A percentile compares a stretch with the other conserved stretches of the same genome.
Evolutionary conservation across 192 early-diverging fungal species (phyloP).

Genomic region (Obelidium mucronatum): DNA sequence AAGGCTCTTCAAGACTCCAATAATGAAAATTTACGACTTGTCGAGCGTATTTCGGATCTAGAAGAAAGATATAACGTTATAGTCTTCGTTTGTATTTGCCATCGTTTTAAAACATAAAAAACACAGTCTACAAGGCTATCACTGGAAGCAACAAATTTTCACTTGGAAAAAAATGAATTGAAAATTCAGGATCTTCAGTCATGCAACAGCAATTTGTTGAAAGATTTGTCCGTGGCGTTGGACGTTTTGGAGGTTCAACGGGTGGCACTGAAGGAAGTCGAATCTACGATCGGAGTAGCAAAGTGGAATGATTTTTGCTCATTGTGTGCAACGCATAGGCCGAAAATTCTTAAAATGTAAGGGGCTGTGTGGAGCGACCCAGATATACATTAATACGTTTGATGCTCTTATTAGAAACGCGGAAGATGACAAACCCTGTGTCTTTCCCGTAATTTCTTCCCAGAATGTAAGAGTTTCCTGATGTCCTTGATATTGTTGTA

Average conservation of each 20-base stretch:
- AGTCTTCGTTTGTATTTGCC: too few species aligned
- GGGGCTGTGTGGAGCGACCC: too few species aligned
- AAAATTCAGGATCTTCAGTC: neutral
- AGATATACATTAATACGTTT: too few species aligned
- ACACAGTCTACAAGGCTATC: neutral
- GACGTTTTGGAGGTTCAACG: neutral
- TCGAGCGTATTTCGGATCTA: conserved; percentile 12
- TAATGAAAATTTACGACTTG: conserved; percentile 30
- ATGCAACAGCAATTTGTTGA: neutral
- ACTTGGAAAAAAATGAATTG: neutral
- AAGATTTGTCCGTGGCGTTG: neutral
- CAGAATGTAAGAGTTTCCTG: conserved; percentile 7
- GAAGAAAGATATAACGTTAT: conserved; percentile 26
- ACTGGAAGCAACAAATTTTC: too few species aligned
- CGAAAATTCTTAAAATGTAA: neutral
- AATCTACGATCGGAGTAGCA: neutral
- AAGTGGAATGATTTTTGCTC: conserved; percentile 2
- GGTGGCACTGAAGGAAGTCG: neutral
- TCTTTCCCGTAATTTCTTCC: neutral
- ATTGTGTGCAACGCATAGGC: conserved; percentile 4
- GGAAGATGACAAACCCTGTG: neutral
- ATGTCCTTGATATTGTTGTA: neutral
- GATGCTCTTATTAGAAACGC: too few species aligned
- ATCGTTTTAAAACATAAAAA: too few species aligned
- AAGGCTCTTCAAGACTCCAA: conserved; percentile 35